These are phyloP conservation scores for Ophiostoma tasmaniense DNA, from an alignment of 2,329 filamentous ascomycete species.

Conservation along the genomic window DNA sequence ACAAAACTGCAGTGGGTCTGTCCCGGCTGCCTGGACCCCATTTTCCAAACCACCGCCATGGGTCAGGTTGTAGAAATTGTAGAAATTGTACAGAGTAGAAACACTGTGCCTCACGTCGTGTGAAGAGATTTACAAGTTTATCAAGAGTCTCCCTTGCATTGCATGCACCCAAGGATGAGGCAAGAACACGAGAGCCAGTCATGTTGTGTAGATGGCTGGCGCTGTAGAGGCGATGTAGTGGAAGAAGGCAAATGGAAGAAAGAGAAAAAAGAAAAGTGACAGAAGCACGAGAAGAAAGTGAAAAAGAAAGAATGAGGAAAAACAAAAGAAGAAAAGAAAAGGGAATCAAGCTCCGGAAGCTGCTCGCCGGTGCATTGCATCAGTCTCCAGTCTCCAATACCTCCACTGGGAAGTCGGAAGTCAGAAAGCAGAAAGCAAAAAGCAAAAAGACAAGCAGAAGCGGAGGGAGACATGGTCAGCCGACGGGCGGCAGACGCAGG, in stretches of 20 bases:
- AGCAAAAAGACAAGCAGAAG: too few relatives aligned
- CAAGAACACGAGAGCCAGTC: not conserved
- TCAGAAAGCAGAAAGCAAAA: too few relatives aligned
- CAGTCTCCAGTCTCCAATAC: not conserved
- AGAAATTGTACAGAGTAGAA: not conserved
- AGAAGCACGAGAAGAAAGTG: not conserved
- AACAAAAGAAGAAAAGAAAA: not conserved
- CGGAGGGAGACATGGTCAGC: not conserved
- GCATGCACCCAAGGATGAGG: not conserved
- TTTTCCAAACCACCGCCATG: conserved; percentile 13
- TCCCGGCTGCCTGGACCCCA: conserved; percentile 16
- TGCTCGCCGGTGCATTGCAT: not conserved
- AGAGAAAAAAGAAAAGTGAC: not conserved
- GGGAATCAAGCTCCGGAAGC: not conserved
- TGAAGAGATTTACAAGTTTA: not conserved
- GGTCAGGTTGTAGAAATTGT: not conserved
- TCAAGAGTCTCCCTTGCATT: not conserved
- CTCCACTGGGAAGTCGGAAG: not conserved
- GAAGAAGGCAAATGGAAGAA: not conserved
- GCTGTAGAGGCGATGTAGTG: not conserved
- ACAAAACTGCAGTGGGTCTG: not conserved
- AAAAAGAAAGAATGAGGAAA: not conserved
- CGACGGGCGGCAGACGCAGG: not conserved
- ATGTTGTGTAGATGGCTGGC: not conserved
- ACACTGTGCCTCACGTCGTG: not conserved